Evolutionary conservation across 208 protist species (phyloP).

Genomic region (Acanthamoeba triangularis): DNA sequence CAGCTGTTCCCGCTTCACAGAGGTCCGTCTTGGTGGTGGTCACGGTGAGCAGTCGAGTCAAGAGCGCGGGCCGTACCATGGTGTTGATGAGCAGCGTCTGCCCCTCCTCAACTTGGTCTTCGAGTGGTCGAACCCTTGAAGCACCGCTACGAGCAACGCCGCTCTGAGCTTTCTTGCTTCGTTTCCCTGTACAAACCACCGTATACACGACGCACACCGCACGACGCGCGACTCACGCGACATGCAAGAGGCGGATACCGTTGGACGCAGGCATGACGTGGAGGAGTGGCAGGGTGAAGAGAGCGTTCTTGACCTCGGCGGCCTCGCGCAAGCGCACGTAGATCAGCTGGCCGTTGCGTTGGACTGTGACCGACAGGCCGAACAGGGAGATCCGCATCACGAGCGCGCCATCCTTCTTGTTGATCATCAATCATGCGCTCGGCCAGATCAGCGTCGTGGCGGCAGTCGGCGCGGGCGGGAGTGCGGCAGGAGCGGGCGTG

Average conservation of each 20-base stretch:
- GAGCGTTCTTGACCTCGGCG: background rate
- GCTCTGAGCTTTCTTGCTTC: background rate
- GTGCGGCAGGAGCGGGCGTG: no score
- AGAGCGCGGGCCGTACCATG: background rate
- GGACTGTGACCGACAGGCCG: background rate
- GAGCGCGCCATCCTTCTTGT: background rate
- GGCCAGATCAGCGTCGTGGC: no score
- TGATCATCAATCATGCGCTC: background rate
- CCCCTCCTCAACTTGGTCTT: background rate
- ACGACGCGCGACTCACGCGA: no score
- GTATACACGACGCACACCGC: no score
- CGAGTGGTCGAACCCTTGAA: background rate
- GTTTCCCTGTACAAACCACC: background rate
- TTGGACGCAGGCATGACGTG: background rate
- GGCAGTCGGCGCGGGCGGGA: no score
- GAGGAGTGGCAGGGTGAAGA: background rate
- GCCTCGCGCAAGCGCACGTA: background rate
- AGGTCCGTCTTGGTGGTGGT: background rate
- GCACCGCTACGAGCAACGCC: background rate
- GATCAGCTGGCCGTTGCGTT: background rate
- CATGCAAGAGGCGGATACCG: background rate
- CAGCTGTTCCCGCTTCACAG: background rate
- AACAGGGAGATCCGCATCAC: conserved; percentile 1
- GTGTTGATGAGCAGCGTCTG: conserved; percentile 9
- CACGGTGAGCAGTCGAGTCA: background rate